These are phyloP conservation scores for Cercophora samala DNA, from an alignment of 495 filamentous ascomycete species.

Conservation along the genomic window DNA sequence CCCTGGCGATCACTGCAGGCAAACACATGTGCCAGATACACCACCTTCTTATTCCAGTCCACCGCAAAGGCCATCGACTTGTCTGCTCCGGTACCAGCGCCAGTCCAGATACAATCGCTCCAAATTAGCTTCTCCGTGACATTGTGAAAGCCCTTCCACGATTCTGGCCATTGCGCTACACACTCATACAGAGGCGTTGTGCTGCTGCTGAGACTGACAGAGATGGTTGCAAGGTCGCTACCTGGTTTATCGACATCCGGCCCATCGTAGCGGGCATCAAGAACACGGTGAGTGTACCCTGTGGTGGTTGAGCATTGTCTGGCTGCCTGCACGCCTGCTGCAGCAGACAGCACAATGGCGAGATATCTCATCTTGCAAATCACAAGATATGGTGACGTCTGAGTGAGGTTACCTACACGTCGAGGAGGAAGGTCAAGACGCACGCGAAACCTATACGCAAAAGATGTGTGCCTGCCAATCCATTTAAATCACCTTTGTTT, in stretches of 20 bases:
- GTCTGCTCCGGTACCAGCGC: slow-evolving; percentile 34
- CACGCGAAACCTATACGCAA: not conserved
- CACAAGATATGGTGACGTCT: not conserved
- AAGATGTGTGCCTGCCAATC: not conserved
- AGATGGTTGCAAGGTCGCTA: slow-evolving; percentile 33
- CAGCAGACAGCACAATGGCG: not conserved
- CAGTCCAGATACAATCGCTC: slow-evolving; percentile 44
- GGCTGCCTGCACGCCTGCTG: slow-evolving; percentile 14
- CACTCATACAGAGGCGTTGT: slow-evolving; percentile 38
- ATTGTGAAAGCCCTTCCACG: slow-evolving; percentile 37
- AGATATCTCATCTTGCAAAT: not conserved
- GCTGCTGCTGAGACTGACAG: slow-evolving; percentile 30
- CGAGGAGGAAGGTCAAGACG: not conserved
- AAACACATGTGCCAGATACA: slow-evolving; percentile 41
- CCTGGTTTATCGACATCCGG: slow-evolving; percentile 28
- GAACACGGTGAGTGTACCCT: slow-evolving; percentile 26
- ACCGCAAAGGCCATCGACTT: slow-evolving; percentile 37
- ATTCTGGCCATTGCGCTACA: slow-evolving; percentile 38
- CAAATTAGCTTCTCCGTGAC: slow-evolving; percentile 36
- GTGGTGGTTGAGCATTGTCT: slow-evolving; percentile 29
- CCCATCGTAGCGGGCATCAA: slow-evolving; percentile 38
- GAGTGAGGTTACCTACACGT: not conserved
- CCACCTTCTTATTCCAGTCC: slow-evolving; percentile 38
- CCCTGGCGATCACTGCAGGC: slow-evolving; percentile 36
- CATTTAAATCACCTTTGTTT: not conserved